These are phyloP conservation scores for Eucalyptus marginata DNA, from an alignment of 345 rosid genomes.

Conservation along the genomic window DNA sequence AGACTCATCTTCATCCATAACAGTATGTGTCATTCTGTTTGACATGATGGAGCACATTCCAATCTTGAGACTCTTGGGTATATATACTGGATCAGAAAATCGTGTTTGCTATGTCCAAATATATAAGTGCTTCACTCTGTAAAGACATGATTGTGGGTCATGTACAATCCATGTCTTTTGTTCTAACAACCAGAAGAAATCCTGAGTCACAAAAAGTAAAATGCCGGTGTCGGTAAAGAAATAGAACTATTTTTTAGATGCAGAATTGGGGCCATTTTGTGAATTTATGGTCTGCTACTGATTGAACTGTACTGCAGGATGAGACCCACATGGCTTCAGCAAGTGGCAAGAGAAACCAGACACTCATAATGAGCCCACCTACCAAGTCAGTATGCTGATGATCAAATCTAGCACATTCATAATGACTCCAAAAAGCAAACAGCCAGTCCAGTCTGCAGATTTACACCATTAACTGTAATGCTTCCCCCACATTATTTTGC, in stretches of 20 bases:
- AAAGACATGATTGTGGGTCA: not conserved
- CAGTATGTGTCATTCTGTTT: not conserved
- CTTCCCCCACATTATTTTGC: not conserved
- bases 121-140: not conserved
- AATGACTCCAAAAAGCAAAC: not conserved
- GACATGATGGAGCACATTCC: not conserved
- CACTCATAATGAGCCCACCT: conserved; percentile 14
- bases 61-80: not conserved
- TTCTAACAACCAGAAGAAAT: not conserved
- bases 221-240: not conserved
- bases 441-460: not conserved
- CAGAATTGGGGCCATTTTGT: conserved; percentile 15
- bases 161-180: not conserved
- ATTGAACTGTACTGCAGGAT: conserved; percentile 4
- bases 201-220: not conserved
- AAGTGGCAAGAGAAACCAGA: conserved; percentile 1
- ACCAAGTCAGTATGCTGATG: conserved; percentile 4
- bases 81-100: not conserved
- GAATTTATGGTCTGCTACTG: not conserved
- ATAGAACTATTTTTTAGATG: not conserved
- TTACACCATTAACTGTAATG: not conserved
- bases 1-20: not conserved
- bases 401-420: not conserved
- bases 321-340: conserved; percentile 4
- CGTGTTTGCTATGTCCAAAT: not conserved